Evolutionary conservation across 495 filamentous ascomycete genomes (phyloP).

Genomic region (Massariosphaeria phaeospora): DNA sequence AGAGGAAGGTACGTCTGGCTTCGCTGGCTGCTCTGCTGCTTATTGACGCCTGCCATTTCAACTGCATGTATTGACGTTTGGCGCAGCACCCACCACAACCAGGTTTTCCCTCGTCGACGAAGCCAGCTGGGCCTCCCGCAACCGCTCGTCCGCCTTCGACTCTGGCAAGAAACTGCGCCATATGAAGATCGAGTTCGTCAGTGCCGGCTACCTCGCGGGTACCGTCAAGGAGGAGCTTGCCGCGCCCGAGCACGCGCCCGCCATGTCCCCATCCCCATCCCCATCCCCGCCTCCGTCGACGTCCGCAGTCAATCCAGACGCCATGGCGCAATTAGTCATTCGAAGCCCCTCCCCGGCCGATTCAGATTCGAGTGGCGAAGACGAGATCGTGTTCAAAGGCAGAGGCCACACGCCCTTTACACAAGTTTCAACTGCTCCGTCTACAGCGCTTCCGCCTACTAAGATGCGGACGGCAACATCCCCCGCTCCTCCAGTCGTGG

Average conservation of each 20-base stretch:
- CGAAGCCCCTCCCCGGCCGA: constrained; percentile 42
- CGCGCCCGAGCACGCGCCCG: not conserved
- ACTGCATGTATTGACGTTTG: too few relatives aligned
- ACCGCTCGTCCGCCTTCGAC: constrained; percentile 43
- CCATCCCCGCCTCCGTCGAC: not conserved
- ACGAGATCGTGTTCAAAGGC: constrained; percentile 59
- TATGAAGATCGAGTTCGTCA: constrained; percentile 65
- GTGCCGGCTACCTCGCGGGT: constrained; percentile 52
- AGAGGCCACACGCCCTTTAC: constrained; percentile 1
- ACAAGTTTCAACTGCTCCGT: not conserved
- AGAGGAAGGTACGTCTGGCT: not conserved
- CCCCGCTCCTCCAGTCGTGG: too few relatives aligned
- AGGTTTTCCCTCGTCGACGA: constrained; percentile 65
- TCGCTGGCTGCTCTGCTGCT: not conserved
- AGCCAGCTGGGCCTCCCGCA: constrained; percentile 67
- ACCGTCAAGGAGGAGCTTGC: constrained; percentile 15
- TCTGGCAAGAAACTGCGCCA: constrained; percentile 42
- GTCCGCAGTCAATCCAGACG: not conserved
- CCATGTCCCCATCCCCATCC: not conserved
- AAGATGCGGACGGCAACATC: too few relatives aligned
- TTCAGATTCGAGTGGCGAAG: constrained; percentile 57
- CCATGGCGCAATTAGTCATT: constrained; percentile 23
- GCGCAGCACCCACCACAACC: not conserved
- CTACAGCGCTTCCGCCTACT: not conserved
- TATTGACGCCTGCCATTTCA: not conserved